Base-by-base conservation (phyloP, 345 rosid genomes). In the Odontarrhena argentea region DNA sequence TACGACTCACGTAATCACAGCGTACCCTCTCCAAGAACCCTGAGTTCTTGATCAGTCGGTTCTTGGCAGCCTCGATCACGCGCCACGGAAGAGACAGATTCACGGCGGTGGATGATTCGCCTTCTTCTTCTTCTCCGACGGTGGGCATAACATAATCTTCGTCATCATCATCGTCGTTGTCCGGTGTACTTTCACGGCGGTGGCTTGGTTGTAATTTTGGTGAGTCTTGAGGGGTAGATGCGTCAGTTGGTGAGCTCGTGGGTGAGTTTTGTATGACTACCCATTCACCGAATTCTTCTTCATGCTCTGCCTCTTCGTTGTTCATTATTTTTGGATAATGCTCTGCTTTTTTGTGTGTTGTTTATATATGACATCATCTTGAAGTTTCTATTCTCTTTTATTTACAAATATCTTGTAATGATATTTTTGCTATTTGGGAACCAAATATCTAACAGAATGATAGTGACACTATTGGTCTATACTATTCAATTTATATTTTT, bases 251-350 rank as follows among this genome's bases (percentile, higher is more conserved):
- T 53, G 41, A 1, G 14, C 30, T 28, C 38, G 6, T 74, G 13
- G 73, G 57, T 9, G 77, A 66, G 24, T 55, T 37, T 74, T 45
- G 63, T 61, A 74, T 57, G 13, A 63, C 56, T 43, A 57, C 75
- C 78, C 78, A 75, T 56, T 69, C 78, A 51, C 67, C 69, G 26
- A 36, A 36, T 24, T 69, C 70, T 38, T 69, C 78, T 63, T 42
- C 78, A 47, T 63, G 59, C 68, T 69, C 74, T 62, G 62, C 61
- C 51, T 56, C 69, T 68, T 30, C 40, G 10, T 28, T 68, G 30
- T 67, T 8, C 69, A 67, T 74, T 74, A n/a, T n/a, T 1, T 61
- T 48, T 42, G 66, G 70, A 72, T 72, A 64, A 64, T 57, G 22
- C 45, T 59, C n/a, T 50, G 45, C 34, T 9, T 57, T 22, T 49